These are phyloP conservation scores for Antitrichia curtipendula DNA, from an alignment of 225 moss, liverwort and hornwort species.

Conservation along the genomic window DNA sequence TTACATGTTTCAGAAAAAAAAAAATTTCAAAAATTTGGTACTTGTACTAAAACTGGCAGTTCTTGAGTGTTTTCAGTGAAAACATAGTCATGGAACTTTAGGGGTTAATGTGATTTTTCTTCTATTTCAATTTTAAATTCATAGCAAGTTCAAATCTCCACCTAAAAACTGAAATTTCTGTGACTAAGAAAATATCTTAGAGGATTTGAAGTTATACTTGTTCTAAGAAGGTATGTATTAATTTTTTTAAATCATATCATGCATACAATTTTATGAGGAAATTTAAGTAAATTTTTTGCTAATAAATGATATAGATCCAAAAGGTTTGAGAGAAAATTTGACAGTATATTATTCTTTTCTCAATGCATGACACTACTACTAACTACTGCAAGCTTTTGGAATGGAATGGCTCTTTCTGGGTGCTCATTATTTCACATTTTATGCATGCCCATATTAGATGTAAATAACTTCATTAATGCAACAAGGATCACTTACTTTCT, in stretches of 20 bases:
- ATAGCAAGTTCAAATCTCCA: no score
- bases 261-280: not conserved
- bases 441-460: not conserved
- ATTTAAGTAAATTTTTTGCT: not conserved
- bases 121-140: not conserved
- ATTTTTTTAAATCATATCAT: not conserved
- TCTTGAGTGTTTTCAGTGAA: no score
- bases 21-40: no score
- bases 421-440: not conserved
- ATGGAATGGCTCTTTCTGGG: not conserved
- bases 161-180: no score
- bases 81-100: no score
- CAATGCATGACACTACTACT: not conserved
- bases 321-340: not conserved
- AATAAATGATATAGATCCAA: not conserved
- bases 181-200: not conserved
- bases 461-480: not conserved
- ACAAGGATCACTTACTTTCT: not conserved
- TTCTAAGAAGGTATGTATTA: not conserved
- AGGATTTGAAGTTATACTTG: not conserved
- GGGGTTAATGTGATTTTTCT: not conserved
- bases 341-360: rapidly evolving
- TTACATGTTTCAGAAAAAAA: no score
- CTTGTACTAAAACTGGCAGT: no score
- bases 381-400: not conserved